Percentiles rank a stretch among this genome's conserved stretches.
These are phyloP conservation scores for Aaosphaeria arxii DNA, from an alignment of 2,329 filamentous ascomycete genomes.

Conservation along the genomic window DNA sequence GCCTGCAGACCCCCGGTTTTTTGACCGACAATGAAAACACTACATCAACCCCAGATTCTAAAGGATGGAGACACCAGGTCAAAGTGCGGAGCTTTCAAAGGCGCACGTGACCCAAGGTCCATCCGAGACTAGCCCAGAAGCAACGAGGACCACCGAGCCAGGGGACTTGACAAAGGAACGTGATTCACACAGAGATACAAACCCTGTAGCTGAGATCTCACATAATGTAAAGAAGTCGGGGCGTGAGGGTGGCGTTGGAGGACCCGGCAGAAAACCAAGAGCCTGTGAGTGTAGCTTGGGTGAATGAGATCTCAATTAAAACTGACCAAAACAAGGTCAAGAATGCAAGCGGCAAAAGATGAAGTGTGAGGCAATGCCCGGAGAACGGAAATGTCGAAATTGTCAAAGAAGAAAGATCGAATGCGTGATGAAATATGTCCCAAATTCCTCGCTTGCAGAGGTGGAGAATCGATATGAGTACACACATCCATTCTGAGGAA, in stretches of 20 bases:
- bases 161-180: neutral
- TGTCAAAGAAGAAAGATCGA: conserved; percentile 60
- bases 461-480: conserved; percentile 31
- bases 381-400: conserved; percentile 31
- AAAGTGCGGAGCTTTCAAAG: too few relatives aligned
- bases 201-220: neutral
- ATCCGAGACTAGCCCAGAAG: too few relatives aligned
- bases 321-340: conserved; percentile 15
- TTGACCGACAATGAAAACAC: too few relatives aligned
- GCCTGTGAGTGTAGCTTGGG: neutral
- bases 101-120: too few relatives aligned
- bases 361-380: conserved; percentile 30
- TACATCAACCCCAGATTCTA: too few relatives aligned
- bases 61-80: too few relatives aligned
- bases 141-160: too few relatives aligned
- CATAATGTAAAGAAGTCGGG: neutral
- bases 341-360: conserved; percentile 37
- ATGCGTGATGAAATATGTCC: conserved; percentile 65
- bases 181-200: neutral
- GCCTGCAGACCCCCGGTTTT: too few relatives aligned
- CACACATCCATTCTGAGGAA: conserved; percentile 19
- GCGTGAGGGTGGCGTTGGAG: too few relatives aligned
- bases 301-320: neutral
- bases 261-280: neutral
- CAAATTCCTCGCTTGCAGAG: conserved; percentile 20